Evolutionary conservation across 176 grass and related monocot species (phyloP), one percentile per base, ranked within the genome.

Genomic region (Tuctoria greenei): DNA sequence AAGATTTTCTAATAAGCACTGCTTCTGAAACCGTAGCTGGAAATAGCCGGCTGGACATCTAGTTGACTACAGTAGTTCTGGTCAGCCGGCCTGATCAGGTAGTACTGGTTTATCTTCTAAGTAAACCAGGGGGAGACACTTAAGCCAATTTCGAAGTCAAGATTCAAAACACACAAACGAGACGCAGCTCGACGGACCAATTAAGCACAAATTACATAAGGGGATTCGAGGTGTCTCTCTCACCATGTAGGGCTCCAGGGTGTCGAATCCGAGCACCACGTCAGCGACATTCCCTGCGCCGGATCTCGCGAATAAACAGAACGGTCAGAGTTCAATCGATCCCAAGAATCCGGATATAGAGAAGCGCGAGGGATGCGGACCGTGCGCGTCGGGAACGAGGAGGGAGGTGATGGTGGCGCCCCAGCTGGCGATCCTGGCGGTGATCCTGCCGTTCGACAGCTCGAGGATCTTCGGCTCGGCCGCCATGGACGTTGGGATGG

Each of bases 351-450:
- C 31, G 38, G 70, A 69, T 12, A 50, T 45, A 68, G 51, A 39
- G 65, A 0, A 14, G 65, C 39, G 45, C 9, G 46, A 15, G 45
- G 44, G n/a, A 16, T 25, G 44, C 47, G 55, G 28, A 98, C 95
- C 95, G 4, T 88, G 80, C 13, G 86, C 75, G 82, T 94, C 91
- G 10, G 91, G 95, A 61, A 92, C 82, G 76, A 93, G 64, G 64
- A 98, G 91, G 73, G 94, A 97, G 45, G 88, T 91, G 78, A 97
- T 88, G 77, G 88, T 98, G 61, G 91, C 91, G 60, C 91, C 95
- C 78, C 86, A 98, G 50, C 74, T 92, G n/a, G 86, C 77, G 66
- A 98, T 64, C 75, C 76, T 98, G 16, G 86, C 86, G 26, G 84
- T 93, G 75, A 98, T 86, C 39, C 20, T 75, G 84, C 84, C 91